phyloP scores from a whole-genome alignment of 257 asterid genomes.

The Przewalskia tangutica region DNA sequence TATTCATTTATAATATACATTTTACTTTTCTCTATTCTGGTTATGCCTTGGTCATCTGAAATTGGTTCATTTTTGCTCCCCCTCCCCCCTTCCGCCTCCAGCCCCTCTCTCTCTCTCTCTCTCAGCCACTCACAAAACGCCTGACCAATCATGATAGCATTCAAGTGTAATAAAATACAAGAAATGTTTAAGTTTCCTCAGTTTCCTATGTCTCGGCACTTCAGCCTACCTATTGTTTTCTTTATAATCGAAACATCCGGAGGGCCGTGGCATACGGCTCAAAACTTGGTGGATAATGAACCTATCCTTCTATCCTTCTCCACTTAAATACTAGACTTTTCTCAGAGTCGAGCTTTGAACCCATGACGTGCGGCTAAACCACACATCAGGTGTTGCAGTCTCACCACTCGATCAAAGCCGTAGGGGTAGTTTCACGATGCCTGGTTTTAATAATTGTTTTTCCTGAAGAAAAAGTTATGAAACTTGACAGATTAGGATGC shows the following conservation, averaged over 20 bases:
- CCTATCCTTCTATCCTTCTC: no score
- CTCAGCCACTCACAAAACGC: not conserved
- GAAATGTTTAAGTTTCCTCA: not conserved
- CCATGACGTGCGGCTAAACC: not conserved
- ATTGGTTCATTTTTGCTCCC: not conserved
- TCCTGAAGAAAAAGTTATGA: not conserved
- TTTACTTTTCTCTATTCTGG: not conserved
- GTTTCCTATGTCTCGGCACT: not conserved
- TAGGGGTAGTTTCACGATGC: not conserved
- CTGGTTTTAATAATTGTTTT: not conserved
- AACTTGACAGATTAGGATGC: not conserved
- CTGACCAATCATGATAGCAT: not conserved
- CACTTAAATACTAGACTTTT: no score
- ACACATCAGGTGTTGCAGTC: not conserved
- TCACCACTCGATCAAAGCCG: not conserved
- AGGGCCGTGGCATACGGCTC: not conserved
- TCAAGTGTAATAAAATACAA: not conserved
- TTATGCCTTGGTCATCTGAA: not conserved
- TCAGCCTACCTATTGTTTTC: no score
- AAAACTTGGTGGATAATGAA: not conserved
- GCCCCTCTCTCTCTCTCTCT: no score
- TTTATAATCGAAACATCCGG: not conserved
- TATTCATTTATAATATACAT: not conserved
- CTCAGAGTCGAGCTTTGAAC: no score
- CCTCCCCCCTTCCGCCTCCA: not conserved